A percentile compares a stretch with the other conserved stretches of the same genome.
phyloP scores from a whole-genome alignment of 352 stramenopile genomes.

The Lagenidium sp. region DNA sequence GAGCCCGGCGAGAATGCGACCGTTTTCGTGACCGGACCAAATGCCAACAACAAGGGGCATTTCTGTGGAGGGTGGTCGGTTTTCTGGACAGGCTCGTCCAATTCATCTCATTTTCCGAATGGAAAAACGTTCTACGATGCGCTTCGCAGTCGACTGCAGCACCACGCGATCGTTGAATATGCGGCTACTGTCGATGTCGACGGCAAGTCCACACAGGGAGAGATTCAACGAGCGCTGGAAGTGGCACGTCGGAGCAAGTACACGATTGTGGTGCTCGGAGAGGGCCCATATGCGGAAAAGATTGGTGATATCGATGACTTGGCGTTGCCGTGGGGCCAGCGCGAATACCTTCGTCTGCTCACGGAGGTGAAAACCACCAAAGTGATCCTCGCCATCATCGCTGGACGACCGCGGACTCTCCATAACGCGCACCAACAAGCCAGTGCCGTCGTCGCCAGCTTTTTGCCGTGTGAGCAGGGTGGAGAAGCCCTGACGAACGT shows the following conservation, averaged over 20 bases:
- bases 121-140: constrained; percentile 47
- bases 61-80: constrained; percentile 67
- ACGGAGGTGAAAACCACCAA: constrained; percentile 42
- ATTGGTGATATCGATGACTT: constrained; percentile 43
- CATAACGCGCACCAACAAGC: constrained; percentile 26
- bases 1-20: constrained; percentile 1
- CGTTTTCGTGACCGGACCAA: constrained; percentile 56
- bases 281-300: constrained; percentile 37
- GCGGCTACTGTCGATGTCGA: constrained; percentile 42
- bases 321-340: constrained; percentile 43
- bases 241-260: constrained; percentile 52
- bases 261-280: constrained; percentile 62
- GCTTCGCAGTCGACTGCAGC: constrained; percentile 8
- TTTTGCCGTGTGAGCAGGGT: constrained; percentile 73
- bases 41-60: constrained; percentile 59
- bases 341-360: constrained; percentile 49
- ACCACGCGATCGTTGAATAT: constrained; percentile 14
- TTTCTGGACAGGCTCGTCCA: constrained; percentile 53
- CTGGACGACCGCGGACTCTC: constrained; percentile 57
- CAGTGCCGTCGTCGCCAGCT: constrained; percentile 54
- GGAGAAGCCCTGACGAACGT: constrained; percentile 62
- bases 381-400: constrained; percentile 60
- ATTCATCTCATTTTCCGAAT: constrained; percentile 55
- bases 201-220: constrained; percentile 21
- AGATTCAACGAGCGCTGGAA: constrained; percentile 26